Evolutionary conservation across 345 rosid genomes (phyloP), one percentile per base, ranked within the genome.

Genomic region (Microcos paniculata): DNA sequence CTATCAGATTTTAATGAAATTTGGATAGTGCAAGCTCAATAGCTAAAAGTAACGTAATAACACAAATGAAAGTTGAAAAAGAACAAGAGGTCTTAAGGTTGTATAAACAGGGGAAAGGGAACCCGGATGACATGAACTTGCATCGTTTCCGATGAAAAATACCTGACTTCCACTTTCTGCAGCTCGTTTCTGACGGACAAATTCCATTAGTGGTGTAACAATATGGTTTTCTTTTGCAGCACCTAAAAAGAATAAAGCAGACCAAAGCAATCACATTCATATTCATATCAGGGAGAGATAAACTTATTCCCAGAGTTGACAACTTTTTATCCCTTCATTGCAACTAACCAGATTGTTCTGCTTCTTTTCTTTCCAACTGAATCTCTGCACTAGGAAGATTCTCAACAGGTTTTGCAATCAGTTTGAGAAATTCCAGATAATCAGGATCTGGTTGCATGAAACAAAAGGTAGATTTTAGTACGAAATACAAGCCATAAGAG

Each of bases 201-300:
- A 92, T 80, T 92, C 93, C 97, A 92, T 92, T 38, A 92, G 81
- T 35, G 97, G 93, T 16, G 97, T 92, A 70, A 90, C 81, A 63
- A 89, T 77, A 33, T 81, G 85, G 73, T 86, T 70, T 15, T 87
- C 85, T 82, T 87, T 88, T 16, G 86, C 52, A 61, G 81, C 72
- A 30, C 89, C 93, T 92, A 73, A 3, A 24, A 75, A 30, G 21
- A 9, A 77, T 9, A 28, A 74, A 68, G 26, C 42, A 19, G 4
- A 28, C 10, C 21, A 35, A 52, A n/a, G 70, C 62, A 24, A 24
- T n/a, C n/a, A n/a, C n/a, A n/a, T n/a, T n/a, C 38, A 30, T 9
- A 43, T 31, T 43, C 38, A 46, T 16, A 57, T 64, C 63, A 12
- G 19, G 38, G 56, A 2, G 30, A 24, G 8, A 62, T 35, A 63